Evolutionary conservation across 768 basidiomycete genomes (phyloP).

Genomic region (Sarcomyxa edulis): DNA sequence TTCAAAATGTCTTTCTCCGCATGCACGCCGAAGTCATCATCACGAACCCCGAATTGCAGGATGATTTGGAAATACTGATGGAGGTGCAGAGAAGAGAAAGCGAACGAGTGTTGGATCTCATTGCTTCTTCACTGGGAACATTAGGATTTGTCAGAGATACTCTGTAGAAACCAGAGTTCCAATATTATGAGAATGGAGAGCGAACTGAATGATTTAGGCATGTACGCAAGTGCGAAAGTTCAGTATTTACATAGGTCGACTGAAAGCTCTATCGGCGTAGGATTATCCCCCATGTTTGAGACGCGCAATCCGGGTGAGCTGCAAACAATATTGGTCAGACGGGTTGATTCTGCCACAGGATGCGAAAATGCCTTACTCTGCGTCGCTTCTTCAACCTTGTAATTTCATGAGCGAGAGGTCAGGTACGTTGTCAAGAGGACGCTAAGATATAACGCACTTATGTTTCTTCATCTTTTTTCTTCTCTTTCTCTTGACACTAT

Average conservation of each 20-base stretch:
- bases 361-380: no score
- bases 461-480: constrained; percentile 97
- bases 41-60: constrained; percentile 58
- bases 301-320: no score
- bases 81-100: constrained; percentile 74
- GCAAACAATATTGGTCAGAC: no score
- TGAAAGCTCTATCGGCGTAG: no score
- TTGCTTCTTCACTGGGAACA: constrained; percentile 70
- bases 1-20: constrained; percentile 78
- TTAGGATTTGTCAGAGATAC: constrained; percentile 72
- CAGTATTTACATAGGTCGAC: no score
- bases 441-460: constrained; percentile 53
- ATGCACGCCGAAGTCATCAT: constrained; percentile 82
- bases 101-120: constrained; percentile 67
- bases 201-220: no score
- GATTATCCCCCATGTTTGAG: no score
- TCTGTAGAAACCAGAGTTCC: no score
- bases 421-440: constrained; percentile 5
- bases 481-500: constrained; percentile 81
- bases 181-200: no score
- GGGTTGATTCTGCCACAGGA: no score
- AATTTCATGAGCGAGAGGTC: constrained; percentile 8
- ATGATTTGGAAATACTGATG: constrained; percentile 51
- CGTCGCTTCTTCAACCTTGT: constrained; percentile 86
- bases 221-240: no score